phyloP scores from a whole-genome alignment of 2,329 filamentous ascomycete species.

The Fusarium austroafricanum region DNA sequence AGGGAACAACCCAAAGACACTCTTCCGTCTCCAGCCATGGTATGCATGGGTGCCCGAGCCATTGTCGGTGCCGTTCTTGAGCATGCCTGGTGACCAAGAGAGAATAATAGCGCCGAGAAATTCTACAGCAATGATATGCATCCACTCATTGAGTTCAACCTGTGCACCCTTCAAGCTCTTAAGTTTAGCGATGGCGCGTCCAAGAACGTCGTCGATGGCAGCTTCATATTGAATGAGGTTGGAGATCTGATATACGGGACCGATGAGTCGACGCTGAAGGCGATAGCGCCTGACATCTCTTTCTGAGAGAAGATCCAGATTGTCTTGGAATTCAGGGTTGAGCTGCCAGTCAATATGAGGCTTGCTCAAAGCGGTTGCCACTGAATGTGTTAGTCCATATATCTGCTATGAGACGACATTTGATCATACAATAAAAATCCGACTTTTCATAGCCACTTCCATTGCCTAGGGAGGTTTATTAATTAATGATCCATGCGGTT shows the following conservation, averaged over 20 bases:
- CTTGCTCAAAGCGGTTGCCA: constrained; percentile 59
- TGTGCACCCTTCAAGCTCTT: constrained; percentile 52
- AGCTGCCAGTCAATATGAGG: constrained; percentile 56
- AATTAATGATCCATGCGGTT: background rate
- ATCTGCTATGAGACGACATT: background rate
- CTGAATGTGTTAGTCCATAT: constrained; percentile 43
- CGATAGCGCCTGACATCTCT: constrained; percentile 60
- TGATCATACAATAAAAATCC: constrained; percentile 61
- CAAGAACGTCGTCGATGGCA: constrained; percentile 56
- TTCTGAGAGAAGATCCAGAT: constrained; percentile 64
- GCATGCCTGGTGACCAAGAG: constrained; percentile 64
- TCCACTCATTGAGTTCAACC: constrained; percentile 65
- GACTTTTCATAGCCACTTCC: constrained; percentile 63
- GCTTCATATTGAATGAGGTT: constrained; percentile 57
- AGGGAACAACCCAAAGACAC: constrained; percentile 64
- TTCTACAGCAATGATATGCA: constrained; percentile 67
- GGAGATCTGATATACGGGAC: constrained; percentile 58
- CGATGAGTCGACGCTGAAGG: constrained; percentile 61
- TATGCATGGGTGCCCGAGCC: constrained; percentile 62
- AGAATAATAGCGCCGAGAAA: constrained; percentile 62
- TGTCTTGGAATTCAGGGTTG: constrained; percentile 54
- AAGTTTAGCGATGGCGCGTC: constrained; percentile 52
- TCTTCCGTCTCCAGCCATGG: constrained; percentile 63
- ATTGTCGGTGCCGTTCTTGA: constrained; percentile 58
- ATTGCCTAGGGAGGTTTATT: constrained; percentile 49